These are phyloP conservation scores for Coemansia sp. DNA, from an alignment of 192 early-diverging fungal genomes.

Conservation along the genomic window DNA sequence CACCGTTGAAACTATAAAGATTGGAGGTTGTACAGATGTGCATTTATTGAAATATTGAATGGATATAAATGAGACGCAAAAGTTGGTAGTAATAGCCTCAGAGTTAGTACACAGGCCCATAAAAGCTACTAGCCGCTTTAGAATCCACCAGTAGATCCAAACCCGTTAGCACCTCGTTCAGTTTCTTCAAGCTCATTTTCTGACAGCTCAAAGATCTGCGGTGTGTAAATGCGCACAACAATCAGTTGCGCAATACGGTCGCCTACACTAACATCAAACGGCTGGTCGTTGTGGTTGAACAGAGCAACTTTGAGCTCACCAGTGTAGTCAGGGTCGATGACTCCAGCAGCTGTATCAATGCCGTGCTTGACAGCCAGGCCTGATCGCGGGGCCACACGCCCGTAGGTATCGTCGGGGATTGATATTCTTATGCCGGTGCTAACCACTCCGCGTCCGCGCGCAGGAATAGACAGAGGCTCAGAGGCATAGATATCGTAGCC, in stretches of 20 bases:
- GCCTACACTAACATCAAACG: conserved; percentile 74
- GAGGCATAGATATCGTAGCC: conserved; percentile 93
- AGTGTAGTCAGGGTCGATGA: conserved; percentile 90
- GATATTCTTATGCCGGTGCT: conserved; percentile 84
- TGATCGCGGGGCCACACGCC: conserved; percentile 90
- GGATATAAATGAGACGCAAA: too few relatives aligned
- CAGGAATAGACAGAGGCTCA: conserved; percentile 62
- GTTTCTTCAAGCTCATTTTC: conserved; percentile 55
- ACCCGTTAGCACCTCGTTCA: conserved; percentile 64
- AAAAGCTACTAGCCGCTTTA: background rate
- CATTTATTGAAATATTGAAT: too few relatives aligned
- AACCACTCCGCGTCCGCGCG: conserved; percentile 75
- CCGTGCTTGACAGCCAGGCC: conserved; percentile 90
- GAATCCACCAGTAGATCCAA: conserved; percentile 66
- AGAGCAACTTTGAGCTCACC: conserved; percentile 82
- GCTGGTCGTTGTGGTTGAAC: conserved; percentile 82
- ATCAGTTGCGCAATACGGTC: conserved; percentile 97
- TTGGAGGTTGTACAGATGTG: too few relatives aligned
- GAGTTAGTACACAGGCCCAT: too few relatives aligned
- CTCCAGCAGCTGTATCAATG: conserved; percentile 87
- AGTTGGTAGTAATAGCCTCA: too few relatives aligned
- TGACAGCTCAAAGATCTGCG: conserved; percentile 72
- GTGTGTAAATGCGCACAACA: conserved; percentile 80
- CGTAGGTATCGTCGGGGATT: conserved; percentile 87
- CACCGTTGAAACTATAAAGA: too few relatives aligned